Evolutionary conservation across 768 basidiomycete genomes (phyloP).

Genomic region (Boletus rubescentipes): DNA sequence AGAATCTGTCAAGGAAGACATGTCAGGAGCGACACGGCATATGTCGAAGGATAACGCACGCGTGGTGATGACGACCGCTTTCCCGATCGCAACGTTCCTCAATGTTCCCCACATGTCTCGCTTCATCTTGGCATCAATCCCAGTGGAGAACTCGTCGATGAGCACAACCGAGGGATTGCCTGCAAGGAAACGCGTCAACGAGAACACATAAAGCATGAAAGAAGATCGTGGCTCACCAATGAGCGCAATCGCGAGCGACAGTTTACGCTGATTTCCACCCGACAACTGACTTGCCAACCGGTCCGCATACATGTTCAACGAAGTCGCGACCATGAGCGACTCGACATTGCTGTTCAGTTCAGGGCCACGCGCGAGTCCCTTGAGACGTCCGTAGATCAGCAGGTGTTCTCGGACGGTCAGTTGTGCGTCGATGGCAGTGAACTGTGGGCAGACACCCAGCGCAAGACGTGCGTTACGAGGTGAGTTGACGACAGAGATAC

Average conservation of each 20-base stretch:
- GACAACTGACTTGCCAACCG: conserved; percentile 72
- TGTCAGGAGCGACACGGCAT: neutral
- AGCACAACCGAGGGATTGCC: conserved; percentile 77
- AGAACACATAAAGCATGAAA: neutral
- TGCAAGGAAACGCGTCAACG: conserved; percentile 17
- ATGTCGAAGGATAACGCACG: conserved; percentile 40
- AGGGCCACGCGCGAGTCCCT: conserved; percentile 54
- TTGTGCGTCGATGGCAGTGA: conserved; percentile 79
- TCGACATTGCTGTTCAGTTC: conserved; percentile 56
- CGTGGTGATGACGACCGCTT: conserved; percentile 71
- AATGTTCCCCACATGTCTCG: conserved; percentile 81
- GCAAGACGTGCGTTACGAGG: conserved; percentile 63
- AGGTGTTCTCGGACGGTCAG: conserved; percentile 79
- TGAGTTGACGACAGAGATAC: conserved; percentile 61
- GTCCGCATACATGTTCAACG: conserved; percentile 59
- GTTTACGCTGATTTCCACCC: conserved; percentile 77
- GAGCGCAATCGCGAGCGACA: conserved; percentile 73
- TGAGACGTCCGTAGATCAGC: conserved; percentile 67
- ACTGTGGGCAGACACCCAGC: conserved; percentile 82
- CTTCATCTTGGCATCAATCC: conserved; percentile 82
- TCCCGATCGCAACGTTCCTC: conserved; percentile 60
- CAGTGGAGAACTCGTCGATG: conserved; percentile 83
- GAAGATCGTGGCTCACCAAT: conserved; percentile 43
- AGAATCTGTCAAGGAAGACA: conserved; percentile 47
- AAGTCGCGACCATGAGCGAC: conserved; percentile 56